Evolutionary conservation across 768 basidiomycete species (phyloP).

Genomic region (Suillus hirtellus): DNA sequence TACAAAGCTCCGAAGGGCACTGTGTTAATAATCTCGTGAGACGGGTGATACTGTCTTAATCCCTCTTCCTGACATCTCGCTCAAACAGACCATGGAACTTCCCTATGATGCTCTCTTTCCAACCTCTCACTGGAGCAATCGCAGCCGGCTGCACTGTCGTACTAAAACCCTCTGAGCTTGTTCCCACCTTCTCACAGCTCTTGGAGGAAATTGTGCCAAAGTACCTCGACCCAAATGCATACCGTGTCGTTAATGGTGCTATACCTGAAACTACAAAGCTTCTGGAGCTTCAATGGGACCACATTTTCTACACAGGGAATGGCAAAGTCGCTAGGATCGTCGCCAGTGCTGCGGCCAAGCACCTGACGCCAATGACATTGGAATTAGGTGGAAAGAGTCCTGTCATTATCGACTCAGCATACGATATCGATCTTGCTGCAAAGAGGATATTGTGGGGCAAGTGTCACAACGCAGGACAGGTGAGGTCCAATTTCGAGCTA

Average conservation of each 20-base stretch:
- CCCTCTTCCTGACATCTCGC: background rate
- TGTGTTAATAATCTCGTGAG: constrained; percentile 61
- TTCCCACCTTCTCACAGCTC: constrained; percentile 48
- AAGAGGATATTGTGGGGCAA: constrained; percentile 71
- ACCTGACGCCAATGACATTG: constrained; percentile 36
- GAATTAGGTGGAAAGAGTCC: constrained; percentile 45
- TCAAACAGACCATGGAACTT: constrained; percentile 64
- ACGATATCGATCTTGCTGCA: constrained; percentile 52
- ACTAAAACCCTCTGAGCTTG: constrained; percentile 64
- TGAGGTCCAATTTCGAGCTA: constrained; percentile 15
- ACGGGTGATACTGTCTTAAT: constrained; percentile 8
- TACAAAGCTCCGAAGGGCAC: constrained; percentile 62
- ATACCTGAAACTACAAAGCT: constrained; percentile 39
- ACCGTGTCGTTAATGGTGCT: constrained; percentile 52
- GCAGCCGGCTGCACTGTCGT: constrained; percentile 70
- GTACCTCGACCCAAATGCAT: constrained; percentile 53
- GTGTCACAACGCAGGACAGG: constrained; percentile 65
- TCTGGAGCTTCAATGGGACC: constrained; percentile 32
- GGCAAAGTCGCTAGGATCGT: constrained; percentile 27
- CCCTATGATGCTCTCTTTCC: constrained; percentile 53
- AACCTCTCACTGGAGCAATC: constrained; percentile 69
- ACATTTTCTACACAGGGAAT: constrained; percentile 42
- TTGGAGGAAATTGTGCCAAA: constrained; percentile 56
- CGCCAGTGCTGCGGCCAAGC: constrained; percentile 27
- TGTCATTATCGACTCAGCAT: constrained; percentile 43